Conservation (phyloP, 225 moss, liverwort and hornwort genomes). For the Pleurozium schreberi region DNA sequence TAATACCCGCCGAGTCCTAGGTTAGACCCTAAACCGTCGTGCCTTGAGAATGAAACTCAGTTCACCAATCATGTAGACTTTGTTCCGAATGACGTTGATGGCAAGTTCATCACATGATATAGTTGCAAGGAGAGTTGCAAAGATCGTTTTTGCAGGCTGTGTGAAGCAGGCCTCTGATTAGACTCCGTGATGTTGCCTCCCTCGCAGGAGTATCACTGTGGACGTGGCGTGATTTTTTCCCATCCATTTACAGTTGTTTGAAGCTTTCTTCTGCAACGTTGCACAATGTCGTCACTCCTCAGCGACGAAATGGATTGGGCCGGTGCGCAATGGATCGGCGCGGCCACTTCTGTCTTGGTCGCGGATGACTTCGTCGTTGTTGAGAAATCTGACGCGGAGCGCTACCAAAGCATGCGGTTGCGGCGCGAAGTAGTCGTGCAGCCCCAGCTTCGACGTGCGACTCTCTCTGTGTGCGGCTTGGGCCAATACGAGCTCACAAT, state of each 20-base stretch:
- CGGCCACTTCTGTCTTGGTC: not conserved
- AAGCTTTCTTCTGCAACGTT: not conserved
- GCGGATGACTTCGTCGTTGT: conserved; percentile 14
- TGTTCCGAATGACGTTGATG: not conserved
- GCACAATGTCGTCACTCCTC: not conserved
- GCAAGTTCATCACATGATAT: not conserved
- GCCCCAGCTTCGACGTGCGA: conserved; percentile 19
- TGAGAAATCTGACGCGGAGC: not conserved
- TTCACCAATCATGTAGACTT: not conserved
- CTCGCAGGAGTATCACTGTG: not conserved
- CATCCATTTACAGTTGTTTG: not conserved
- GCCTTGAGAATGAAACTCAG: not conserved
- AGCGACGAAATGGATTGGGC: conserved; percentile 17
- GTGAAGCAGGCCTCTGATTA: not conserved
- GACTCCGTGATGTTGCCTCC: not conserved
- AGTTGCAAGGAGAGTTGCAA: not conserved
- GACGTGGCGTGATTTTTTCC: not conserved
- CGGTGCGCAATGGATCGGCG: conserved; percentile 37
- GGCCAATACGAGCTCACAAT: conserved; percentile 47
- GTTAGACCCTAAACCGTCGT: not conserved
- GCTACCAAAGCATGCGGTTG: conserved; percentile 28
- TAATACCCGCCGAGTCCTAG: not conserved
- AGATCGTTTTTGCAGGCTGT: not conserved
- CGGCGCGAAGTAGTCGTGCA: conserved; percentile 23
- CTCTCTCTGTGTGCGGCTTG: conserved; percentile 27